A percentile compares a stretch with the other conserved stretches of the same genome.
These are phyloP conservation scores for Porodaedalea pini DNA, from an alignment of 1,284 basidiomycete genomes.

Conservation along the genomic window DNA sequence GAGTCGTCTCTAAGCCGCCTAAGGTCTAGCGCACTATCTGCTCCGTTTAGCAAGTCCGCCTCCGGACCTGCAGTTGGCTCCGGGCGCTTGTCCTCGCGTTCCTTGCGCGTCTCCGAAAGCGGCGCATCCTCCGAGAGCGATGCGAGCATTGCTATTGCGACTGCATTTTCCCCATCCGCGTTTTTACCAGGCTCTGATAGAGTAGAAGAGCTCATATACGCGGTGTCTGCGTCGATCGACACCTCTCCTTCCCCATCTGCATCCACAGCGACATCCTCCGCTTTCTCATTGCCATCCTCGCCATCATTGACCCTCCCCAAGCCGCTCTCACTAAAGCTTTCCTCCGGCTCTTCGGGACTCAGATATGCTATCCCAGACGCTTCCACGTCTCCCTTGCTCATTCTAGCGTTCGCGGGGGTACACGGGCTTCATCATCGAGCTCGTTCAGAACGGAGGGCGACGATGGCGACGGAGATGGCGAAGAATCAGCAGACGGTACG, in stretches of 20 bases:
- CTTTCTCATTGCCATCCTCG: not conserved
- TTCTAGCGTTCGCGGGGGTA: no score
- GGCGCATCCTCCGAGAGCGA: not conserved
- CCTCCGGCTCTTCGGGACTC: no score
- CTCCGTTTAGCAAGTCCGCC: not conserved
- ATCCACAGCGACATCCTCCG: not conserved
- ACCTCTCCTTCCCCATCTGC: conserved; percentile 3
- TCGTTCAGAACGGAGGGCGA: no score
- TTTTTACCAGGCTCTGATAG: not conserved
- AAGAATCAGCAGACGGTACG: no score
- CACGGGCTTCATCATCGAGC: no score
- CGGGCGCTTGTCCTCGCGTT: not conserved
- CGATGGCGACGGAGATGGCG: no score
- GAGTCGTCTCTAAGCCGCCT: not conserved
- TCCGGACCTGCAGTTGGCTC: not conserved
- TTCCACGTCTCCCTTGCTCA: not conserved
- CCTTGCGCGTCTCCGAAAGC: not conserved
- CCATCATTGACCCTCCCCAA: no score
- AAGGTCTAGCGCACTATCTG: not conserved
- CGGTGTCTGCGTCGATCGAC: not conserved
- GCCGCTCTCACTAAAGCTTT: no score
- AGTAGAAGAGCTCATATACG: not conserved
- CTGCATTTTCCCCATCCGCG: not conserved
- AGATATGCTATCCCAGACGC: no score
- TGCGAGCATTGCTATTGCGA: not conserved